Evolutionary conservation across 2,329 filamentous ascomycete species (phyloP).

Genomic region (Apiospora pterosperma): DNA sequence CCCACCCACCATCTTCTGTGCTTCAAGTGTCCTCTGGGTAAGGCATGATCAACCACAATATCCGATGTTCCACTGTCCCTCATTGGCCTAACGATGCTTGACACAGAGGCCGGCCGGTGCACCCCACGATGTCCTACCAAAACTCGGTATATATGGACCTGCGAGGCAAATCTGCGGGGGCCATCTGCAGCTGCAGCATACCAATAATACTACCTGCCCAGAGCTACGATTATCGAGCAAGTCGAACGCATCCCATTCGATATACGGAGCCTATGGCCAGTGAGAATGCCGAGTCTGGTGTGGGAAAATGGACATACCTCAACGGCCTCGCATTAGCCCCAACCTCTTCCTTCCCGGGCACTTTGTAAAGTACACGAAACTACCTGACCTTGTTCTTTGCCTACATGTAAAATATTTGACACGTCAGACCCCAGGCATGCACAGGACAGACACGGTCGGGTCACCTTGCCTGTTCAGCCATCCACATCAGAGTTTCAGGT

Average conservation of each 20-base stretch:
- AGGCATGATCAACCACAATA: neutral
- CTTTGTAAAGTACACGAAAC: neutral
- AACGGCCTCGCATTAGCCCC: neutral
- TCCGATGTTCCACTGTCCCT: neutral
- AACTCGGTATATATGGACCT: neutral
- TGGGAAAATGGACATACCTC: neutral
- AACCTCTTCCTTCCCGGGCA: neutral
- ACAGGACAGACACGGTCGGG: neutral
- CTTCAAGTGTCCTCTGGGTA: neutral
- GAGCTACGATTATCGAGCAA: neutral
- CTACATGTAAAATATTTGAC: neutral
- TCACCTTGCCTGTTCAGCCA: neutral
- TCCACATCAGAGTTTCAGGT: neutral
- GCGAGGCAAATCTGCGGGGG: neutral
- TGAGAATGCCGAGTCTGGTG: neutral
- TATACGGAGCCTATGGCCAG: neutral
- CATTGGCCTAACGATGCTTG: neutral
- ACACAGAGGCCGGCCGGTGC: neutral
- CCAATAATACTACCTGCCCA: neutral
- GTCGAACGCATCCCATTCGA: neutral
- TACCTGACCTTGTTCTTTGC: neutral
- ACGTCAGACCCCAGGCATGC: constrained; percentile 1
- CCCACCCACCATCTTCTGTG: neutral
- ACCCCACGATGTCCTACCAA: neutral
- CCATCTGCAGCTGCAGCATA: neutral